Conservation (phyloP, 2,329 filamentous ascomycete species). For the Samsoniella hepiali region DNA sequence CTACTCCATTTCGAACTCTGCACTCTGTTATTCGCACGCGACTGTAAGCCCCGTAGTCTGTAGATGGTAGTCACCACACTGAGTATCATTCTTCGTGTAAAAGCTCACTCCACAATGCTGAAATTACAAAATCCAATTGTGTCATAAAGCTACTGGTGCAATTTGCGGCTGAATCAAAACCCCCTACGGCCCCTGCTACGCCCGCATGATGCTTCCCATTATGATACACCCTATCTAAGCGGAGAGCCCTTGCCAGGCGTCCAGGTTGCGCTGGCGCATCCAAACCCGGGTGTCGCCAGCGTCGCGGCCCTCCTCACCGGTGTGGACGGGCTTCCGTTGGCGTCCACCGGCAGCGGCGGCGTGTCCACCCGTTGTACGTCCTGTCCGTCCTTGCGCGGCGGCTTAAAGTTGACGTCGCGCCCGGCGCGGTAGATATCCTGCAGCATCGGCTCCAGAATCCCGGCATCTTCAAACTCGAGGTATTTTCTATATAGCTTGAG, state of each 20-base stretch:
- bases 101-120: background rate
- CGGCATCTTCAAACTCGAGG: slow-evolving; percentile 82
- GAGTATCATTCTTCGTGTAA: too few species aligned
- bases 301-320: slow-evolving; percentile 42
- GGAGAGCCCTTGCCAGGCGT: slow-evolving; percentile 46
- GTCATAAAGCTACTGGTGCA: background rate
- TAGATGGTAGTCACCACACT: too few species aligned
- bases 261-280: slow-evolving; percentile 38
- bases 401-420: slow-evolving; percentile 49
- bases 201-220: background rate
- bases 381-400: slow-evolving; percentile 45
- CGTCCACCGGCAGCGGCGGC: slow-evolving; percentile 45
- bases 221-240: slow-evolving; percentile 25
- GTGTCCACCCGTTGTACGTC: slow-evolving; percentile 50
- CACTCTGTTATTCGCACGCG: background rate
- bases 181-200: background rate
- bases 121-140: background rate
- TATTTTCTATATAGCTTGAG: slow-evolving; percentile 87
- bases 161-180: background rate
- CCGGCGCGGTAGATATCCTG: slow-evolving; percentile 73
- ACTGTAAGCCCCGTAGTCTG: too few species aligned
- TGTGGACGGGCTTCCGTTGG: slow-evolving; percentile 41
- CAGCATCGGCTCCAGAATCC: slow-evolving; percentile 77
- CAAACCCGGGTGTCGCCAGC: slow-evolving; percentile 37
- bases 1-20: background rate